Evolutionary conservation across 768 basidiomycete species (phyloP), one percentile per base, ranked within the genome.

Genomic region (Cystofilobasidium macerans): DNA sequence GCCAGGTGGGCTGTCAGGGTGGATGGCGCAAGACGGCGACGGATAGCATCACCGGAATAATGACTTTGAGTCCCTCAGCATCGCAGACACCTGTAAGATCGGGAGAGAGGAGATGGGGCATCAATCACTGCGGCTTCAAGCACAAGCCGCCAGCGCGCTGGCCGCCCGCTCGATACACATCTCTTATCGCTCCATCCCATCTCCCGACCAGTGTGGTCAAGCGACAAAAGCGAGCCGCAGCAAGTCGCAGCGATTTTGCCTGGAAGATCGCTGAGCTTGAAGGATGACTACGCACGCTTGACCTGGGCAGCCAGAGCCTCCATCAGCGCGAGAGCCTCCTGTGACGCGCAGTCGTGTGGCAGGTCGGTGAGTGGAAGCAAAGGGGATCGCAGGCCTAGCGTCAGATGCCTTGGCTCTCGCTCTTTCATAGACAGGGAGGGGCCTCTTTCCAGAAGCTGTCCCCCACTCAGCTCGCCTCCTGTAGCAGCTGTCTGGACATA

Each of bases 271-370:
- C 16, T 20, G 5, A 14, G 13, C 7, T 16, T 22, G 11, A 51
- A 24, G 48, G 9, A 20, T 14, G 35, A 24, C n/a, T n/a, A 40
- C 40, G 36, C 40, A 60, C 40, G 35, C 14, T 45, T 43, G 28
- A 43, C 36, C 40, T 60, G 58, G 18, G 58, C 58, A n/a, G 58
- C 58, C 8, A 60, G 58, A 6, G 38, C 40, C 26, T 40, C n/a
- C 22, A 60, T 38, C 2, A 60, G 26, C 11, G 18, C 14, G 16
- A 40, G 43, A 6, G 26, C n/a, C 40, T 60, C 26, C 58, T 60
- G 30, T 12, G 56, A 33, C 57, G 36, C 11, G 57, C 57, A 38
- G 36, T 13, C 57, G 38, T 11, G 3, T 7, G 12, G 28, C 7
- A 38, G 36, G 45, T n/a, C 22, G 45, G n/a, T 13, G 45, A n/a